Percentiles rank a stretch among this genome's conserved stretches.
Conservation (phyloP, 805 yeast species). For the Sugiyamaella marilandica region DNA sequence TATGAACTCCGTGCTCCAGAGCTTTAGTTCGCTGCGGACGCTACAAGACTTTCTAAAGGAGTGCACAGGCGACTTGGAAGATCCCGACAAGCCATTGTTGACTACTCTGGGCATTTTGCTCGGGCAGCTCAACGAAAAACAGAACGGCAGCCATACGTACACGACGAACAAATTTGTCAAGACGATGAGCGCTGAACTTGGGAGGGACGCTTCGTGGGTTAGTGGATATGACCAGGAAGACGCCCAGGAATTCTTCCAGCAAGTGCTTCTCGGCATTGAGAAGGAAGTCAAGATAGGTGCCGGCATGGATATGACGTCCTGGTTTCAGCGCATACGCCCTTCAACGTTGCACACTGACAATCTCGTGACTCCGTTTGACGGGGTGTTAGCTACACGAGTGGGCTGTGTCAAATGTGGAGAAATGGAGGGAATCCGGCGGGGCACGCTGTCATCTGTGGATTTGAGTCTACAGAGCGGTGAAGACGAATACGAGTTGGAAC, state of each 20-base stretch:
- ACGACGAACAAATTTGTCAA: slow-evolving; percentile 24
- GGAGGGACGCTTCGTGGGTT: slow-evolving; percentile 9
- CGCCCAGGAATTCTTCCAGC: slow-evolving; percentile 93
- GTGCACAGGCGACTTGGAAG: slow-evolving; percentile 6
- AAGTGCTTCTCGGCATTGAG: slow-evolving; percentile 31
- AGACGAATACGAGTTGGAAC: slow-evolving; percentile 18
- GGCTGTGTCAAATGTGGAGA: slow-evolving; percentile 92
- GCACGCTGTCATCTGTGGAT: slow-evolving; percentile 50
- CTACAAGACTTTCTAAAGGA: slow-evolving; percentile 52
- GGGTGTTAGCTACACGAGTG: slow-evolving; percentile 79
- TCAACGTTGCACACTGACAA: slow-evolving; percentile 27
- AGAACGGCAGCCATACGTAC: slow-evolving; percentile 27
- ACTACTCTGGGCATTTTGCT: slow-evolving; percentile 6
- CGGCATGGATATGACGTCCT: slow-evolving; percentile 3
- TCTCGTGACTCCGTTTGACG: slow-evolving; percentile 86
- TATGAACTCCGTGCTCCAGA: slow-evolving; percentile 86
- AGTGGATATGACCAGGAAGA: slow-evolving; percentile 91
- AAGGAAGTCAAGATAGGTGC: slow-evolving; percentile 23
- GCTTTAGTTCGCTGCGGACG: slow-evolving; percentile 67
- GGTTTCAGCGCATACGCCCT: not conserved
- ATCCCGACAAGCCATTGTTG: slow-evolving; percentile 16
- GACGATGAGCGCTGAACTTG: slow-evolving; percentile 17
- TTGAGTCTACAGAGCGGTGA: slow-evolving; percentile 22
- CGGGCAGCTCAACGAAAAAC: slow-evolving; percentile 28
- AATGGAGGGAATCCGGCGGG: slow-evolving; percentile 83